Evolutionary conservation across 805 yeast genomes (phyloP), one percentile per base, ranked within the genome.

Genomic region (Yarrowia sp.): DNA sequence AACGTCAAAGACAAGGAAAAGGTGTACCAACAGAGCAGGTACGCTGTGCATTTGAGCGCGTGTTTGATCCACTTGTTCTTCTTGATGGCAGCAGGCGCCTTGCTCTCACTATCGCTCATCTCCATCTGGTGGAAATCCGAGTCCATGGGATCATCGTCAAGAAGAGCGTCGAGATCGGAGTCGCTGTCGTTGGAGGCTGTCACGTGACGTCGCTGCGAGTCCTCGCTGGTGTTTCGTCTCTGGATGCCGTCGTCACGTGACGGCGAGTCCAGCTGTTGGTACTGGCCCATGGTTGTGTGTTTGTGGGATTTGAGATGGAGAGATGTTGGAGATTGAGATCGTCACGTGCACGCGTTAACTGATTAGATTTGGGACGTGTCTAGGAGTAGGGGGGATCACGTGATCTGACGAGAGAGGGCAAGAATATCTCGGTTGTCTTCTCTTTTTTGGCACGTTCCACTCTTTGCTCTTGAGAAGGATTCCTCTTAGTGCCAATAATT

Each of bases 1-100:
- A 79, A 75, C 8, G 80, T 76, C 15, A 79, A 70, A 5, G 79
- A 70, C 19, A 79, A 74, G 17, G 80, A 77, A 69, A 79, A 79
- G 10, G 72, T 50, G 70, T 78, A 79, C 81, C 81, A 77, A 33
- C 72, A 67, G 3, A 72, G 43, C 38, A 76, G 68, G 42, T 44
- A 66, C 15, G 47, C 47, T 14, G 30, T 33, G 44, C 53, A 58
- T 33, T 36, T 66, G 30, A 44, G 43, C 8, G 46, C 34, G 38
- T 60, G 68, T 34, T 67, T 43, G 46, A 66, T 44, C 68, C 63
- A 50, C 66, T 65, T 52, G 34, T 39, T 44, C n/a, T 65, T 65
- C n/a, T 65, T 50, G 50, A 55, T 3, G 14, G 33, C 50, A 3
- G 20, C 44, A 8, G 53, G 30, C 6, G 17, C 64, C 40, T 58